Evolutionary conservation across 768 basidiomycete genomes (phyloP).

Genomic region (Rickenella mellea): DNA sequence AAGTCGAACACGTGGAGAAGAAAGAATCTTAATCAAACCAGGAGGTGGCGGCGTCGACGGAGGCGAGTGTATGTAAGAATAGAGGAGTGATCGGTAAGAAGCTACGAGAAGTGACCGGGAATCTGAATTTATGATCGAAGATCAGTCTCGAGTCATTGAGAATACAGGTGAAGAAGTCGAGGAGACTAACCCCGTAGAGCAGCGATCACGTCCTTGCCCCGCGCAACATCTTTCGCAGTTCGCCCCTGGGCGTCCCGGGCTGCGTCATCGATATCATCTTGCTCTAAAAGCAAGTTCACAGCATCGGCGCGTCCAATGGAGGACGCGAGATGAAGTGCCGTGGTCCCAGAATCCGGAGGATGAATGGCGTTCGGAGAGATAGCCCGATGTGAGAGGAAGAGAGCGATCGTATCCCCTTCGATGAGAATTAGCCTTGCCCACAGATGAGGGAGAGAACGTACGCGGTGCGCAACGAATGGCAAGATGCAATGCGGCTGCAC

Average conservation of each 20-base stretch:
- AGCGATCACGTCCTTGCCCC: conserved; percentile 52
- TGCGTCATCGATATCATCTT: conserved; percentile 75
- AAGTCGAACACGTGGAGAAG: conserved; percentile 56
- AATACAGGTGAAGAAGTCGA: neutral
- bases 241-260: conserved; percentile 55
- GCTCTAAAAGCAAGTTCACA: conserved; percentile 67
- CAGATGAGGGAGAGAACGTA: conserved; percentile 21
- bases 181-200: conserved; percentile 54
- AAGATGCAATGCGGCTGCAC: conserved; percentile 69
- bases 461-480: conserved; percentile 76
- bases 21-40: conserved; percentile 47
- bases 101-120: conserved; percentile 71
- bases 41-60: conserved; percentile 16
- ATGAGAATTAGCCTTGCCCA: neutral
- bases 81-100: conserved; percentile 63
- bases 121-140: conserved; percentile 30
- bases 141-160: neutral
- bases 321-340: conserved; percentile 67
- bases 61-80: conserved; percentile 63
- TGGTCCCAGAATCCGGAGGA: conserved; percentile 61
- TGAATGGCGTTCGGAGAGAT: conserved; percentile 75
- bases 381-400: conserved; percentile 62
- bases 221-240: conserved; percentile 66
- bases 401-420: conserved; percentile 53
- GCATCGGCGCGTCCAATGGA: conserved; percentile 65